Conservation (phyloP, 768 basidiomycete species). For the Rhodotorula graminis region DNA sequence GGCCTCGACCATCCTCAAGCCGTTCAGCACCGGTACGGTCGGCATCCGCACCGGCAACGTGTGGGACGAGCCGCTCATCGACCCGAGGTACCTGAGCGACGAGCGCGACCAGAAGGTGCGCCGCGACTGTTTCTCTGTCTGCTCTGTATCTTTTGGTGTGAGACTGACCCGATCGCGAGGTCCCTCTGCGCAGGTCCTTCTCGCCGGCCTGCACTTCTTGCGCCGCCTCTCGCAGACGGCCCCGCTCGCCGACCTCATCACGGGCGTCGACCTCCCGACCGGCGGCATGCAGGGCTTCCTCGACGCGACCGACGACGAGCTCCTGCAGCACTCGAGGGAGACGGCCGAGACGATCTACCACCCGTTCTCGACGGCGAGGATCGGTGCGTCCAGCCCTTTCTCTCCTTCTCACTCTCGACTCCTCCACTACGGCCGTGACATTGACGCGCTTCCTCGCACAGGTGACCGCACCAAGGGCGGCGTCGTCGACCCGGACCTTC, state of each 20-base stretch:
- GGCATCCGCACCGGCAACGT: slow-evolving; percentile 16
- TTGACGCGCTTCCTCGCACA: background rate
- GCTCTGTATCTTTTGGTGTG: background rate
- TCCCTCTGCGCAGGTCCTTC: slow-evolving; percentile 33
- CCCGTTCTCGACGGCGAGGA: slow-evolving; percentile 25
- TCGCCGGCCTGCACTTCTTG: slow-evolving; percentile 32
- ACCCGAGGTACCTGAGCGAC: slow-evolving; percentile 29
- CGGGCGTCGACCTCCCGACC: background rate
- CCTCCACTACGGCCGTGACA: background rate
- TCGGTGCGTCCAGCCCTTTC: slow-evolving; percentile 7
- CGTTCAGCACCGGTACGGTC: slow-evolving; percentile 25
- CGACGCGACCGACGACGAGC: slow-evolving; percentile 14
- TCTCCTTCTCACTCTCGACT: background rate
- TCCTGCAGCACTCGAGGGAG: slow-evolving; percentile 20
- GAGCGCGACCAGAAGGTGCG: slow-evolving; percentile 29
- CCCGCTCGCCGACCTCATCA: slow-evolving; percentile 15
- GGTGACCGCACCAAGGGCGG: slow-evolving; percentile 6
- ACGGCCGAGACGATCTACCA: slow-evolving; percentile 36
- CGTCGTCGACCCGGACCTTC: slow-evolving; percentile 15
- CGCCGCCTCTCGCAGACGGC: slow-evolving; percentile 19
- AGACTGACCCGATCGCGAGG: background rate
- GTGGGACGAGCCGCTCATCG: slow-evolving; percentile 35
- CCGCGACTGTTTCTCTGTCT: background rate
- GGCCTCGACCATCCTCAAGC: slow-evolving; percentile 14
- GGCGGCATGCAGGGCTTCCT: background rate